A percentile compares a stretch with the other conserved stretches of the same genome.
Conservation (phyloP, 2,329 filamentous ascomycete species). For the Botrytis hyacinthi region DNA sequence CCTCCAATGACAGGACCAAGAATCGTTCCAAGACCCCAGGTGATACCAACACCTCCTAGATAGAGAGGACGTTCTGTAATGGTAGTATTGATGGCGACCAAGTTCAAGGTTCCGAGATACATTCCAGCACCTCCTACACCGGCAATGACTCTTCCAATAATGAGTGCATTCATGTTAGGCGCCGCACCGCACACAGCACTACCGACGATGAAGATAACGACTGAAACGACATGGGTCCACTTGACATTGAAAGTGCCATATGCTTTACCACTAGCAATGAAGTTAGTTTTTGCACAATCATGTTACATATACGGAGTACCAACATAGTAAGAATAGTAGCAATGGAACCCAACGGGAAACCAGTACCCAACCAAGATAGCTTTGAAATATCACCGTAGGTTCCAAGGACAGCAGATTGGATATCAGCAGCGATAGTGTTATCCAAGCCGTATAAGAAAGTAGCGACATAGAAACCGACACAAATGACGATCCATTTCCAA, state of each 20-base stretch:
- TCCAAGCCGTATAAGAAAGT: constrained; percentile 20
- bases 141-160: constrained; percentile 45
- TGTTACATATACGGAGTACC: background rate
- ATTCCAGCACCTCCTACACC: constrained; percentile 45
- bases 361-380: constrained; percentile 44
- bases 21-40: constrained; percentile 28
- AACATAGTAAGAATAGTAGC: constrained; percentile 18
- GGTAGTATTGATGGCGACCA: constrained; percentile 23
- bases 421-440: constrained; percentile 43
- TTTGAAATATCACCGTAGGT: constrained; percentile 40
- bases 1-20: constrained; percentile 35
- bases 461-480: constrained; percentile 13
- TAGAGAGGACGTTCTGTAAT: constrained; percentile 24
- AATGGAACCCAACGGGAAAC: constrained; percentile 41
- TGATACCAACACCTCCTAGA: constrained; percentile 22
- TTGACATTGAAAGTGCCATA: constrained; percentile 33
- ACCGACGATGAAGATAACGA: constrained; percentile 32
- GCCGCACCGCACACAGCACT: constrained; percentile 36
- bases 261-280: constrained; percentile 17
- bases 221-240: constrained; percentile 27
- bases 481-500: constrained; percentile 34
- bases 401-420: constrained; percentile 44
- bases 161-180: constrained; percentile 43
- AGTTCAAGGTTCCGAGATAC: constrained; percentile 40
- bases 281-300: background rate